phyloP scores from a whole-genome alignment of 2,329 filamentous ascomycete species.

The Sclerotinia minor region DNA sequence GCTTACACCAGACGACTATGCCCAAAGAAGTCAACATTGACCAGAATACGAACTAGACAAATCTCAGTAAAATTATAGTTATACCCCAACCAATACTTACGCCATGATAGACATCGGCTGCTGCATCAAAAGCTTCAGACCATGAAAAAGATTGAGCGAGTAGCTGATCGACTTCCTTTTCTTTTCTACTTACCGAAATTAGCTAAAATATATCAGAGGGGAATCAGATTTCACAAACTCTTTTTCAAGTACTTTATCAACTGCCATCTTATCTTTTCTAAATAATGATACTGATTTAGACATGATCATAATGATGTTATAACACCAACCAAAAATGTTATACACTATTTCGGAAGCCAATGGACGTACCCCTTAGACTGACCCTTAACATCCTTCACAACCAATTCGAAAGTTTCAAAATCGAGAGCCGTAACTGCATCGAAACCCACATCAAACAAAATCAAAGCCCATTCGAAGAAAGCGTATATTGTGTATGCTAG shows the following conservation, averaged over 20 bases:
- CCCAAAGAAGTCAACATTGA: constrained; percentile 88
- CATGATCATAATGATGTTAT: constrained; percentile 36
- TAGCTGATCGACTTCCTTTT: constrained; percentile 68
- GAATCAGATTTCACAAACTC: constrained; percentile 57
- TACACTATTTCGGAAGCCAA: constrained; percentile 86
- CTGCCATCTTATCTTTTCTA: constrained; percentile 47
- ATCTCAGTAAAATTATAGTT: constrained; percentile 21
- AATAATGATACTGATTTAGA: constrained; percentile 42
- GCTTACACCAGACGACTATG: constrained; percentile 89
- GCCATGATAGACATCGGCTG: constrained; percentile 88
- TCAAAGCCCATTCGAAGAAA: constrained; percentile 96
- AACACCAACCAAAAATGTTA: constrained; percentile 43
- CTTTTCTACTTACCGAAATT: constrained; percentile 60
- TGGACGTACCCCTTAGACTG: constrained; percentile 97
- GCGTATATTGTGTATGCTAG: constrained; percentile 94
- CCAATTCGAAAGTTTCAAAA: constrained; percentile 84
- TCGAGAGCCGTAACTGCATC: constrained; percentile 93
- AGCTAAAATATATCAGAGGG: constrained; percentile 37
- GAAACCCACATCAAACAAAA: constrained; percentile 93
- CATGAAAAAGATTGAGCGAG: constrained; percentile 73
- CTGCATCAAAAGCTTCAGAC: constrained; percentile 73
- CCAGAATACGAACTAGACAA: constrained; percentile 84
- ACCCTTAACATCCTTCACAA: constrained; percentile 85
- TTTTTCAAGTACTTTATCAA: constrained; percentile 63
- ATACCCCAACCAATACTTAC: constrained; percentile 51